A percentile compares a stretch with the other conserved stretches of the same genome.
Conservation (phyloP, 305 asterid genomes). For the Fraxinus ornus region DNA sequence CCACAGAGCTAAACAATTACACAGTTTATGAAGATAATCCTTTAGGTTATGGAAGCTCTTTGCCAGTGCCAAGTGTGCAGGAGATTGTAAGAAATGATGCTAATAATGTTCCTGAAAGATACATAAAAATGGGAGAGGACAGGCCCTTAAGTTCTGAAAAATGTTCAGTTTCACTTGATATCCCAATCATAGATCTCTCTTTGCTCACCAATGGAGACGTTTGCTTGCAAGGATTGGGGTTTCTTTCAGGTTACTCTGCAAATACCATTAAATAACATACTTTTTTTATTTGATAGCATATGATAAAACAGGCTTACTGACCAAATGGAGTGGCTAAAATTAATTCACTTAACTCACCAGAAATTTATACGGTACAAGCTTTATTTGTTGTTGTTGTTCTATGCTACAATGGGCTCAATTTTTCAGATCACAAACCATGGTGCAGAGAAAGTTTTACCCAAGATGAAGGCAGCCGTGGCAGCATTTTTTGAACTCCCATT, state of each 20-base stretch:
- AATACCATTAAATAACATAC: not conserved
- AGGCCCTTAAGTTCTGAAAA: conserved; percentile 24
- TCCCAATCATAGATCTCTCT: conserved; percentile 32
- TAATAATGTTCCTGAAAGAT: conserved; percentile 35
- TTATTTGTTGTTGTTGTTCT: not conserved
- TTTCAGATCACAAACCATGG: conserved; percentile 49
- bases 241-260: conserved; percentile 46
- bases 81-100: conserved; percentile 42
- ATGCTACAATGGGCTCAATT: not conserved
- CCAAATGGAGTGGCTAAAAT: not conserved
- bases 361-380: not conserved
- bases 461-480: conserved; percentile 32
- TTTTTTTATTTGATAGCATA: too few relatives aligned
- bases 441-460: conserved; percentile 25
- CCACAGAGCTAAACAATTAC: not conserved
- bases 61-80: conserved; percentile 52
- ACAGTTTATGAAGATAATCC: conserved; percentile 22
- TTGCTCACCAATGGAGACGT: conserved; percentile 32
- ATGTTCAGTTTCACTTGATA: conserved; percentile 17
- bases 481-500: conserved; percentile 46
- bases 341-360: not conserved
- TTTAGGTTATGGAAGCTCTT: conserved; percentile 40
- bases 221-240: conserved; percentile 57
- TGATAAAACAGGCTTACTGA: not conserved
- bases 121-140: conserved; percentile 30